Evolutionary conservation across 1,139 yeast species (phyloP), one percentile per base, ranked within the genome.

Genomic region (Blastobotrys malaysiensis): DNA sequence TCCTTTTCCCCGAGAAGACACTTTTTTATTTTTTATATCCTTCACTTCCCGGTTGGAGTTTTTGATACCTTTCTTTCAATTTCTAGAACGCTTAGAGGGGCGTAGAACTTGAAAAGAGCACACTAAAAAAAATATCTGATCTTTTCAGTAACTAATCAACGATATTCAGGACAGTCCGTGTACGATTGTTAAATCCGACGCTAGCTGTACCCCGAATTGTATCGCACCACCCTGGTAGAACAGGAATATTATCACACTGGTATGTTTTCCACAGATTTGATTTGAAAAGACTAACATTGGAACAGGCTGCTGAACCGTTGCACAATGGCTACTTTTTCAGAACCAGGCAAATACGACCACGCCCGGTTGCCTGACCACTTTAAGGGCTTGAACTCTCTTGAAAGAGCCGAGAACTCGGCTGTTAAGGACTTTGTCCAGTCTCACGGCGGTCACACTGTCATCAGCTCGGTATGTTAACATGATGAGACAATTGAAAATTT

Each of bases 361-460:
- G 48, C 54, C 26, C 57, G 58, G 45, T 76, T 91, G 64, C 84
- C 96, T 24, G 59, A 79, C 43, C 87, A 89, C 71, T 93, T 90
- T 73, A 72, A 81, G 59, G 99, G 99, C 51, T 78, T 84, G 56
- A 88, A 90, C 69, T 78, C 93, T 44, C 76, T 89, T 49, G 83
- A 80, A 43, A 75, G 68, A 18, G 96, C 97, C 39, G 91, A 88
- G 63, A 80, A 86, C 20, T 75, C 84, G 43, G 78, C 78, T n/a
- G 82, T 95, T 53, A 86, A 86, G 63, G 95, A 88, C 66, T 95
- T 90, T 69, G 98, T 95, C 58, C 80, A 78, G 64, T 77, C 81
- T 49, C 88, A 87, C 66, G 90, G 88, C 57, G 99, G 99, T 68
- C 99, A 95, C 75, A 90, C 99, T 5, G 96, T 95, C 52, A 89